These are phyloP conservation scores for Teunomyces kruisii DNA, from an alignment of 805 yeast genomes.

Conservation along the genomic window DNA sequence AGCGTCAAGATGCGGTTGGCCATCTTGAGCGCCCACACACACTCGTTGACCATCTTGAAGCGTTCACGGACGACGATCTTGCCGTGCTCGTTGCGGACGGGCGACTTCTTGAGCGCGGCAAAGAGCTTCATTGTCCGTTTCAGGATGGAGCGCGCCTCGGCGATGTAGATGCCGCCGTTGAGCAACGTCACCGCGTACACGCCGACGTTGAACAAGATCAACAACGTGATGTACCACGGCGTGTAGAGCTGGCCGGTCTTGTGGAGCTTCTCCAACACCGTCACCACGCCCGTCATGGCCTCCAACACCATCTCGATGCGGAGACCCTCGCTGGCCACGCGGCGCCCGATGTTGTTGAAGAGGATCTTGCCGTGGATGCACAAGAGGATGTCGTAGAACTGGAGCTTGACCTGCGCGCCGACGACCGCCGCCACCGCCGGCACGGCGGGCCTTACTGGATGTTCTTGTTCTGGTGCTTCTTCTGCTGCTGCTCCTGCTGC, in stretches of 20 bases:
- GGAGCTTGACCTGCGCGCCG: constrained; percentile 37
- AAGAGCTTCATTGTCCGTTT: constrained; percentile 25
- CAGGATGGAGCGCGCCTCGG: constrained; percentile 23
- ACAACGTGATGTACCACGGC: constrained; percentile 56
- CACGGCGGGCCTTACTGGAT: too few relatives aligned
- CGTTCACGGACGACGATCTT: constrained; percentile 30
- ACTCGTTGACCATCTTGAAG: constrained; percentile 56
- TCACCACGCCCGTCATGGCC: constrained; percentile 30
- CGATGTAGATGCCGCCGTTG: constrained; percentile 38
- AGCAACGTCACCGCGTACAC: constrained; percentile 41
- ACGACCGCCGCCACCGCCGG: constrained; percentile 17
- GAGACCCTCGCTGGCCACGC: constrained; percentile 29
- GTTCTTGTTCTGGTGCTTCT: too few relatives aligned
- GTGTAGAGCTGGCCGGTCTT: constrained; percentile 28
- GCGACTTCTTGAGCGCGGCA: constrained; percentile 23
- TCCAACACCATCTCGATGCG: constrained; percentile 29
- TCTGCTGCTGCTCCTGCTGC: too few relatives aligned
- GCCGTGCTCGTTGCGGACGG: constrained; percentile 32
- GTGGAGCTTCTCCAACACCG: constrained; percentile 27
- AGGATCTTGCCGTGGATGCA: constrained; percentile 35
- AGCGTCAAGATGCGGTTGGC: constrained; percentile 51
- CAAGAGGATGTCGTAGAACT: constrained; percentile 37
- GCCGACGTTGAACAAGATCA: constrained; percentile 46
- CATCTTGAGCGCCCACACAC: constrained; percentile 62
- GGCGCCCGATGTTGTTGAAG: constrained; percentile 34